Evolutionary conservation across 2,329 filamentous ascomycete genomes (phyloP).

Genomic region (Colletotrichum australisinense): DNA sequence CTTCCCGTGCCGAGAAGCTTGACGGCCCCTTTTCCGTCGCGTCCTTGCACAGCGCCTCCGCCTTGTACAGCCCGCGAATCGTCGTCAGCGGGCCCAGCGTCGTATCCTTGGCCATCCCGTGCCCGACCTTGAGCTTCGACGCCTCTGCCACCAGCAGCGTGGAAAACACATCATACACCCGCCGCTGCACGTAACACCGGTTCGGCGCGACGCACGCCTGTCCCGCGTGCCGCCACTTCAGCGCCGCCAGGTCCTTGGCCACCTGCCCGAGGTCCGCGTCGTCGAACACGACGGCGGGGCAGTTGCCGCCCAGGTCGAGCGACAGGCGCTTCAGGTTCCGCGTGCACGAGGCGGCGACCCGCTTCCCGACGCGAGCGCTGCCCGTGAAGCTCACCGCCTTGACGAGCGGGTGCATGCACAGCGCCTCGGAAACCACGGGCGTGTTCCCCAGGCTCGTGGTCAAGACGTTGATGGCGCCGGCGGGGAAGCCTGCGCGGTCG

Average conservation of each 20-base stretch:
- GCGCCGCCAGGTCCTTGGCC: constrained; percentile 63
- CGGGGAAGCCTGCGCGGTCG: constrained; percentile 78
- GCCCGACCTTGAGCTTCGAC: constrained; percentile 37
- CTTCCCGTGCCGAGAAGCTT: constrained; percentile 64
- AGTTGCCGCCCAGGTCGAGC: constrained; percentile 77
- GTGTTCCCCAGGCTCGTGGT: constrained; percentile 76
- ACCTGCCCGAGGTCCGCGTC: constrained; percentile 74
- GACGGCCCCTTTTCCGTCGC: constrained; percentile 70
- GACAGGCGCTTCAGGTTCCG: constrained; percentile 74
- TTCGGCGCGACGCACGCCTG: constrained; percentile 72
- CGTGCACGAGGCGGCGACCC: constrained; percentile 72
- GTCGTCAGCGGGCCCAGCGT: constrained; percentile 51
- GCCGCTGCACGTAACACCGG: constrained; percentile 66
- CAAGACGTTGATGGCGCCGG: constrained; percentile 79
- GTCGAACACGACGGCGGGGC: constrained; percentile 71
- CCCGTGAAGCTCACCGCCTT: constrained; percentile 84
- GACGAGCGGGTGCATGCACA: constrained; percentile 75
- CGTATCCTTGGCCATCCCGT: constrained; percentile 41
- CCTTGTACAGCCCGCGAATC: constrained; percentile 46
- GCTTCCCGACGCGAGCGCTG: constrained; percentile 74
- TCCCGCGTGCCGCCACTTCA: constrained; percentile 67
- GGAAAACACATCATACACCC: constrained; percentile 67
- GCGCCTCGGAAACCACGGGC: constrained; percentile 62
- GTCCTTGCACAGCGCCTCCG: constrained; percentile 68
- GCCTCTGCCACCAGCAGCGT: constrained; percentile 49